Conservation (phyloP, 75 land plant species). For the Cupressus sempervirens region DNA sequence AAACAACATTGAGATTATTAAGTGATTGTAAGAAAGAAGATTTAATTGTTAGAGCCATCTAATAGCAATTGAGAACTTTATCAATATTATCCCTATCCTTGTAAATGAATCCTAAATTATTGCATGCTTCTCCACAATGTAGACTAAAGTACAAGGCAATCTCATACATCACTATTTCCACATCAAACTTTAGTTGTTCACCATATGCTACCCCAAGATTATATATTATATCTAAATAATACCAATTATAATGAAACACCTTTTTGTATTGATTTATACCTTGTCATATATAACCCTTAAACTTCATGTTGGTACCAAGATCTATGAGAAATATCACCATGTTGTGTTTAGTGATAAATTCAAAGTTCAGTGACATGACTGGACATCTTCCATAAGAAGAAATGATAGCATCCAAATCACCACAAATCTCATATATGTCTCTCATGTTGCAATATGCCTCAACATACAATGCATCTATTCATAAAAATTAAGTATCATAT, state of each 20-base stretch:
- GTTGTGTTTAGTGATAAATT: too few relatives aligned
- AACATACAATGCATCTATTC: too few relatives aligned
- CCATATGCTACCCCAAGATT: constrained; percentile 98
- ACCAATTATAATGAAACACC: constrained; percentile 93
- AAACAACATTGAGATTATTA: constrained; percentile 97
- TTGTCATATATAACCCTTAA: constrained; percentile 89
- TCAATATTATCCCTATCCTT: constrained; percentile 97
- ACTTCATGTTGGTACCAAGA: too few relatives aligned
- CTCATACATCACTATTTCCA: constrained; percentile 97
- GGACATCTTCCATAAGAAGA: too few relatives aligned
- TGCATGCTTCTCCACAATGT: constrained; percentile 97
- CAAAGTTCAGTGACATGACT: too few relatives aligned
- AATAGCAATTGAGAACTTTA: constrained; percentile 96
- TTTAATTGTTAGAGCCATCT: constrained; percentile 91
- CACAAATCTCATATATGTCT: too few relatives aligned
- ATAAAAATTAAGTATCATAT: too few relatives aligned
- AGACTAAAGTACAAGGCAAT: constrained; percentile 97
- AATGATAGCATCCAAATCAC: too few relatives aligned
- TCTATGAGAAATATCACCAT: too few relatives aligned
- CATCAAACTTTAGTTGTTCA: constrained; percentile 94
- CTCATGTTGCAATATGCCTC: too few relatives aligned
- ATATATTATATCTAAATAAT: constrained; percentile 98
- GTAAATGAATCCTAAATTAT: constrained; percentile 95
- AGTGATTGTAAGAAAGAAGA: constrained; percentile 92
- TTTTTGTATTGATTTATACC: constrained; percentile 91